A percentile compares a stretch with the other conserved stretches of the same genome.
These are phyloP conservation scores for Elsinoe fawcettii DNA, from an alignment of 2,329 filamentous ascomycete genomes.

Conservation along the genomic window DNA sequence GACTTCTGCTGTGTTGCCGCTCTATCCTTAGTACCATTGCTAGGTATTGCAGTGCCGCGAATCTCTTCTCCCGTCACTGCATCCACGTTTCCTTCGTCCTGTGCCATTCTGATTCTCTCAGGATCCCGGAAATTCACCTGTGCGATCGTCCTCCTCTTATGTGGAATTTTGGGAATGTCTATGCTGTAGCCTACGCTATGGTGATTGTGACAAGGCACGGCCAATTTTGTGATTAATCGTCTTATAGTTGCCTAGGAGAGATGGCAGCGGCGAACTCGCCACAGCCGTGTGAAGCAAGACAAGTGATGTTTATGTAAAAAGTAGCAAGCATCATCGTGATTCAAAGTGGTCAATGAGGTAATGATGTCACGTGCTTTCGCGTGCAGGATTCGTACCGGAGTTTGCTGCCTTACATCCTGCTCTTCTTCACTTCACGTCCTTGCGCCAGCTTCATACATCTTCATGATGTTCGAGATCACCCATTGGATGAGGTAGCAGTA, in stretches of 20 bases:
- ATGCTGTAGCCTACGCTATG: too few relatives aligned
- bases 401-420: conserved; percentile 3
- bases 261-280: too few relatives aligned
- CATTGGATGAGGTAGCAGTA: background rate
- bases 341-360: background rate
- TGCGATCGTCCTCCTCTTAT: background rate
- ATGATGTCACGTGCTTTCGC: conserved; percentile 12
- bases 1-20: background rate
- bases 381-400: background rate
- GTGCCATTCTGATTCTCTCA: background rate
- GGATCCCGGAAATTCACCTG: background rate
- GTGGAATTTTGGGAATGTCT: background rate
- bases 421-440: background rate
- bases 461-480: background rate
- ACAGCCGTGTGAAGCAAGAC: too few relatives aligned
- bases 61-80: conserved; percentile 19
- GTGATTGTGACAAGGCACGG: too few relatives aligned
- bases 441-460: background rate
- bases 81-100: conserved; percentile 1
- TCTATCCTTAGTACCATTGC: background rate
- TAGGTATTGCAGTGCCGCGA: conserved; percentile 16
- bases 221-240: too few relatives aligned
- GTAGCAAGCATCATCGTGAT: too few relatives aligned
- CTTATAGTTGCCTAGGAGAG: too few relatives aligned
- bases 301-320: background rate